Evolutionary conservation across 768 basidiomycete species (phyloP).

Genomic region (Favolaschia claudopus): DNA sequence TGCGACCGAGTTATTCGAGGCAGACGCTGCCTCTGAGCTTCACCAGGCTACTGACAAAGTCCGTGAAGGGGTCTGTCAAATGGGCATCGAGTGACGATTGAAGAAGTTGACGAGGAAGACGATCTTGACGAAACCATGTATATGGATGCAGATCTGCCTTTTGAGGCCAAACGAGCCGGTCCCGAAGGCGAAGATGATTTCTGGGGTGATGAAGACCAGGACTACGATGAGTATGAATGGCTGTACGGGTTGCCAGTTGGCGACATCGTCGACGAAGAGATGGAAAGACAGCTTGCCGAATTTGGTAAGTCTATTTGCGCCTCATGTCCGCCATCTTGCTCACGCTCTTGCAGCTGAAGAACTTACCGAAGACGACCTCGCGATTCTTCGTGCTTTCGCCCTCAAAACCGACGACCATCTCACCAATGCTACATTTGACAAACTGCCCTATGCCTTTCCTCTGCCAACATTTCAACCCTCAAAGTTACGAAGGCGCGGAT

Average conservation of each 20-base stretch:
- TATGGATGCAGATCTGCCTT: background rate
- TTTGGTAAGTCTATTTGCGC: constrained; percentile 19
- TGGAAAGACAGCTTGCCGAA: constrained; percentile 24
- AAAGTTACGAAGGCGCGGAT: constrained; percentile 31
- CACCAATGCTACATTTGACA: constrained; percentile 33
- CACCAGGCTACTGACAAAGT: background rate
- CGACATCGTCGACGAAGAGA: constrained; percentile 26
- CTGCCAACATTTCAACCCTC: constrained; percentile 17
- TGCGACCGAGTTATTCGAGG: background rate
- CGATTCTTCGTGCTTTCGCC: constrained; percentile 36
- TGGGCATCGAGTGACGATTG: background rate
- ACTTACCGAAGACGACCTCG: constrained; percentile 32
- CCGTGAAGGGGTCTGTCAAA: constrained; percentile 6
- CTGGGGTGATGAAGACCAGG: background rate
- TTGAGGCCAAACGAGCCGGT: no score
- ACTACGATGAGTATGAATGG: no score
- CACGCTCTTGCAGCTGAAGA: constrained; percentile 30
- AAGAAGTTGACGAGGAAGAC: background rate
- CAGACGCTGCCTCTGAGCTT: background rate
- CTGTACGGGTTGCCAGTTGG: constrained; percentile 17
- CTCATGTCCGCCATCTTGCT: background rate
- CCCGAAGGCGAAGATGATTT: constrained; percentile 11
- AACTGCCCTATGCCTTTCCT: constrained; percentile 34
- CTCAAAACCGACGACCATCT: constrained; percentile 38
- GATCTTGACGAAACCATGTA: background rate